Conservation (phyloP, 2,329 filamentous ascomycete genomes). For the Purpureocillium lavendulum region DNA sequence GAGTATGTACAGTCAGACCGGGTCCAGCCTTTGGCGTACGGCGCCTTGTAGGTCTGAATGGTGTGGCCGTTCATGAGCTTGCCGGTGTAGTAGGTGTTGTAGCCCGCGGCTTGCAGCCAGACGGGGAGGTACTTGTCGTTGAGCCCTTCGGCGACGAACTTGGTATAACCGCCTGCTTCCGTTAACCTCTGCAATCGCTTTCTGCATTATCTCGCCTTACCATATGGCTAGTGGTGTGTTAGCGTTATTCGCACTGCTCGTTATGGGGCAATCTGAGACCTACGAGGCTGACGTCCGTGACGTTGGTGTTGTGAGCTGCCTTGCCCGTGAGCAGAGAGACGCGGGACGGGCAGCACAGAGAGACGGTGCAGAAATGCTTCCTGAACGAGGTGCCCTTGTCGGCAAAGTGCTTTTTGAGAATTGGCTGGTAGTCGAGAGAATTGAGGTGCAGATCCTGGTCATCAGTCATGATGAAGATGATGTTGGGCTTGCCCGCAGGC, state of each 20-base stretch:
- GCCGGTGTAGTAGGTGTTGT: constrained; percentile 65
- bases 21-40: constrained; percentile 51
- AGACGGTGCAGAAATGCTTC: constrained; percentile 58
- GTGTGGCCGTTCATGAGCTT: constrained; percentile 63
- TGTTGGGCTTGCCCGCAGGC: constrained; percentile 36
- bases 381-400: constrained; percentile 50
- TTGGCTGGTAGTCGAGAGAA: constrained; percentile 53
- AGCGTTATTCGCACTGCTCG: too few species aligned
- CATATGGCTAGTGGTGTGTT: constrained; percentile 37
- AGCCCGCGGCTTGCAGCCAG: constrained; percentile 62
- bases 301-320: constrained; percentile 62
- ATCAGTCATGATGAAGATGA: constrained; percentile 60
- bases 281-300: constrained; percentile 43
- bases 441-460: constrained; percentile 58
- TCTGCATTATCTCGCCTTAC: constrained; percentile 16
- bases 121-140: constrained; percentile 62
- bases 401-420: constrained; percentile 45
- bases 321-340: constrained; percentile 59
- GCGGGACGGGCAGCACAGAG: constrained; percentile 60
- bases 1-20: constrained; percentile 28
- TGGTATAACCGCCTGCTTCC: constrained; percentile 42
- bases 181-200: constrained; percentile 2
- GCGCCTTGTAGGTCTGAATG: constrained; percentile 50
- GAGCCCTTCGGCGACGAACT: constrained; percentile 55
- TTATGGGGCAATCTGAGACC: constrained; percentile 26